Evolutionary conservation across 1,284 basidiomycete genomes (phyloP).

Genomic region (Ganoderma resinaceum): DNA sequence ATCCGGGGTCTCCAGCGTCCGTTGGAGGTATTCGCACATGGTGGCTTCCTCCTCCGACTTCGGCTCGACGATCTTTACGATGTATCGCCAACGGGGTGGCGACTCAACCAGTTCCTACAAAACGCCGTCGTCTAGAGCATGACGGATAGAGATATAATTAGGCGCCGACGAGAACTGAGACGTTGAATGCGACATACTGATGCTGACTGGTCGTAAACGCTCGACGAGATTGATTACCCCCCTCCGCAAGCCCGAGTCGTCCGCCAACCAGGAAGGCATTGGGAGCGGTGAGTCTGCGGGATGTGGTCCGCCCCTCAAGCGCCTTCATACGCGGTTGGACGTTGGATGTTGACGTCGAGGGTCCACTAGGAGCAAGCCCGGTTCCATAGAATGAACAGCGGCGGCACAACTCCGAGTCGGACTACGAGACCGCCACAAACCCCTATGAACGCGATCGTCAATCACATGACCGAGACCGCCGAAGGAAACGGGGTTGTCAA

Average conservation of each 20-base stretch:
- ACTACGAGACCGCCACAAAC: not conserved
- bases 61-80: not conserved
- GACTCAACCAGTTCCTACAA: constrained; percentile 3
- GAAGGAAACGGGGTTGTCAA: not conserved
- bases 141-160: no score
- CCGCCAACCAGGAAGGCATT: not conserved
- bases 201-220: not conserved
- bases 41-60: not conserved
- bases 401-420: no score
- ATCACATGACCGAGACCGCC: not conserved
- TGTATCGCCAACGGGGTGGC: not conserved
- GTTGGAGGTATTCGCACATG: constrained; percentile 1
- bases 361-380: not conserved
- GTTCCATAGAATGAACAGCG: no score
- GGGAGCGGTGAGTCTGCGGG: not conserved
- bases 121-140: not conserved
- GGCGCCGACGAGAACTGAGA: not conserved
- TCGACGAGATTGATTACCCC: not conserved
- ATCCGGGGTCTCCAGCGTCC: not conserved
- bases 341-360: not conserved
- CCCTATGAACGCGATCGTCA: not conserved
- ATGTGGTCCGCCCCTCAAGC: not conserved
- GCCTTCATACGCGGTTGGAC: not conserved
- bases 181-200: no score
- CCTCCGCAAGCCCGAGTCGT: not conserved